Conservation (phyloP, 2,329 filamentous ascomycete species). For the Sclerotinia nivalis region DNA sequence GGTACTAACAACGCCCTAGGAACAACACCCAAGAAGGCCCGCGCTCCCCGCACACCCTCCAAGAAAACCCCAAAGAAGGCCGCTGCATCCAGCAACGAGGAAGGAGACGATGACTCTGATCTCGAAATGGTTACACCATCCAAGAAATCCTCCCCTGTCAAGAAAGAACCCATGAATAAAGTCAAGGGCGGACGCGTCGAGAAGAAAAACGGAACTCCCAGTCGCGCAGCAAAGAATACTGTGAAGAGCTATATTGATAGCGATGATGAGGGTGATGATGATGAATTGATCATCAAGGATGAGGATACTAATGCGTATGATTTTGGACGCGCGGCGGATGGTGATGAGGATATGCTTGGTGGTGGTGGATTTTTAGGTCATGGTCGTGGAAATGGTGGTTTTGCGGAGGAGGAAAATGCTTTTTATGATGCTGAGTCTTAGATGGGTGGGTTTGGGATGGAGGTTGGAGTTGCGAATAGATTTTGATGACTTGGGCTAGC, state of each 20-base stretch:
- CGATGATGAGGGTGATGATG: conserved; percentile 25
- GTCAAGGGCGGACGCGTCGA: conserved; percentile 30
- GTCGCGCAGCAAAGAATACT: not conserved
- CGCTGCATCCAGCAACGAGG: conserved; percentile 6
- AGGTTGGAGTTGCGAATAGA: not conserved
- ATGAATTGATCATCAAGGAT: conserved; percentile 10
- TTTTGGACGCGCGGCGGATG: not conserved
- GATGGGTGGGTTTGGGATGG: too few relatives aligned
- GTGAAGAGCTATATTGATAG: conserved; percentile 14
- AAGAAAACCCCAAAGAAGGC: conserved; percentile 21
- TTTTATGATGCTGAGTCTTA: conserved; percentile 11
- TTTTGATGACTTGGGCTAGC: too few relatives aligned
- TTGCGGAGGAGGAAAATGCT: not conserved
- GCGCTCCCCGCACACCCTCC: not conserved
- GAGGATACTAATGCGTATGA: not conserved
- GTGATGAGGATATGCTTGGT: conserved; percentile 10
- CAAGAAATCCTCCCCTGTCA: conserved; percentile 29
- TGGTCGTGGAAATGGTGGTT: too few relatives aligned
- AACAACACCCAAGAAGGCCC: conserved; percentile 17
- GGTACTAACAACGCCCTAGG: conserved; percentile 26
- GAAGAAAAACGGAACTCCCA: conserved; percentile 19
- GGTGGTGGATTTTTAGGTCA: not conserved
- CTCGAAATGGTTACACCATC: conserved; percentile 17
- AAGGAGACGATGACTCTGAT: conserved; percentile 26
- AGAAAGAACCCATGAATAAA: conserved; percentile 32